Conservation (phyloP, 805 yeast species). For the Yarrowia osloensis region DNA sequence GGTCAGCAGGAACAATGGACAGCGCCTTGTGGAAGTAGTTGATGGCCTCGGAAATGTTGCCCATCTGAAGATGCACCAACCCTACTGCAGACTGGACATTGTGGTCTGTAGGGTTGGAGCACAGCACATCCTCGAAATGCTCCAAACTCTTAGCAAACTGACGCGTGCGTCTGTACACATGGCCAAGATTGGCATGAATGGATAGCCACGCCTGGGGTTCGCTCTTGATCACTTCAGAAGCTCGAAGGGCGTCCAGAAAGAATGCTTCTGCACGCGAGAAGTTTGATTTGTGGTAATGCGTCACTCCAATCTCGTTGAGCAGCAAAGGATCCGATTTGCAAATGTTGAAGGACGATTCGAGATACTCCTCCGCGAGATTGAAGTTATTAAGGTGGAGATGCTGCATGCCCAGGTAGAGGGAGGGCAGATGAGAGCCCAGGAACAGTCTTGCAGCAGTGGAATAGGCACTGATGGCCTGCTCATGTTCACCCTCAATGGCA, state of each 20-base stretch:
- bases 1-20: conserved; percentile 75
- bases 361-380: conserved; percentile 81
- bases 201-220: conserved; percentile 84
- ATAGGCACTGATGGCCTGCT: conserved; percentile 95
- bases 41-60: conserved; percentile 65
- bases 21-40: conserved; percentile 78
- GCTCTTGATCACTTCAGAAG: conserved; percentile 67
- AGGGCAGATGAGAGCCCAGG: conserved; percentile 75
- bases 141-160: conserved; percentile 65
- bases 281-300: conserved; percentile 76
- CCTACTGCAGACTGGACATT: conserved; percentile 85
- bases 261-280: conserved; percentile 67
- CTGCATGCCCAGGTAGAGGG: conserved; percentile 93
- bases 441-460: conserved; percentile 92
- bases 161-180: conserved; percentile 73
- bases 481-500: conserved; percentile 98
- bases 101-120: conserved; percentile 67
- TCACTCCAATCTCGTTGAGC: conserved; percentile 89
- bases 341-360: conserved; percentile 69
- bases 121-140: conserved; percentile 75
- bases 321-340: conserved; percentile 86
- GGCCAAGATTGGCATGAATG: conserved; percentile 84
- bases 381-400: conserved; percentile 84
- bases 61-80: conserved; percentile 70
- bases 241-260: conserved; percentile 68